Evolutionary conservation across 31 red algal genomes (phyloP), one percentile per base, ranked within the genome.

Genomic region (Pterothamnion heteromorphum): DNA sequence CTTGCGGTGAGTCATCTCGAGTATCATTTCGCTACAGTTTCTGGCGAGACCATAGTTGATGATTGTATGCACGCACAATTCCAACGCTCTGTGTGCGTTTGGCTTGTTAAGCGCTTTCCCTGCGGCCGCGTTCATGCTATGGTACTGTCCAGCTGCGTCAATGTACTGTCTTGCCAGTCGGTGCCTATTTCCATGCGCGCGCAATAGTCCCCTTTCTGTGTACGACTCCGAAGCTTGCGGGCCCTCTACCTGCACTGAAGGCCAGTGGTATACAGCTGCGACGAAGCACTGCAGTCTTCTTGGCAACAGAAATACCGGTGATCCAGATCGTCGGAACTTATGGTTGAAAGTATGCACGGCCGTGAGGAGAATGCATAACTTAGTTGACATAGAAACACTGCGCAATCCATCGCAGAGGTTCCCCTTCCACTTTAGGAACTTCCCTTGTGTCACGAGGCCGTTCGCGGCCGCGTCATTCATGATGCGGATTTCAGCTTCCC

Each of bases 31-130:
- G 30, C 30, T 36, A 9, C 82, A 86, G 27, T 86, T 86, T 1
- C 30, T 4, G 27, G 87, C 21, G 1, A 71, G 87, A 3, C 87
- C 41, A 4, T 38, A 78, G 22, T 51, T 64, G 2, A 64, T 2
- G 72, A 74, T 51, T 22, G 1, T 89, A 1, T 89, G 87, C 2
- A 89, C 36, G 72, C 36, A 51, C 1, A 89, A 37, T 58, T 74
- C 87, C 41, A 89, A 1, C 27, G 44, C 87, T 27, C 87, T 28
- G 3, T 89, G 87, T 74, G 87, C 1, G 41, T 89, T 89, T 2
- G 87, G 87, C 3, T 78, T 89, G 44, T 74, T 37, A 23, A 89
- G 33, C 3, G 3, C 1, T 26, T 2, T 3, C 26, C 87, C 87
- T 26, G 3, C 26, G n/a, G 3, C 41, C 4, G 14, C 51, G n/a